Conservation (phyloP, 345 rosid species). For the Rhodamnia rubescens region DNA sequence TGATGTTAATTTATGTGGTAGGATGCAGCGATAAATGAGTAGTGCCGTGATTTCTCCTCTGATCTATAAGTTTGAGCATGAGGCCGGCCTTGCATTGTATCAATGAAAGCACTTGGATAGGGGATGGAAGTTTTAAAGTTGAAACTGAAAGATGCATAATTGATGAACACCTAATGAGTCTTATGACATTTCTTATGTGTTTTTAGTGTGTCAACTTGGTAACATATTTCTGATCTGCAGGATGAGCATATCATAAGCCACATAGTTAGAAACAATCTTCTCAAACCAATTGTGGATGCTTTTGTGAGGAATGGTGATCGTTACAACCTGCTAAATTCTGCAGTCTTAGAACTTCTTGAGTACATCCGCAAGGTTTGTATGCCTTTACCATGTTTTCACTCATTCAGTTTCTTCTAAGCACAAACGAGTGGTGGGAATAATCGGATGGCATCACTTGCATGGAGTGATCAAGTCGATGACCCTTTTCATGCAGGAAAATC, state of each 20-base stretch:
- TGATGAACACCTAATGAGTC: background rate
- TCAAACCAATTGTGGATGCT: constrained; percentile 77
- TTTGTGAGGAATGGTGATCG: constrained; percentile 85
- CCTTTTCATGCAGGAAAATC: constrained; percentile 52
- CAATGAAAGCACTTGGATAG: background rate
- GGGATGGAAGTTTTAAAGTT: background rate
- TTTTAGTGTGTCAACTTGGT: background rate
- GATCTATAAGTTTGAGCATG: background rate
- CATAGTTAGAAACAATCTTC: constrained; percentile 73
- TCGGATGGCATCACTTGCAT: background rate
- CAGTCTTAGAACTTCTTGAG: constrained; percentile 87
- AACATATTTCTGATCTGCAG: constrained; percentile 21
- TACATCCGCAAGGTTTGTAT: constrained; percentile 71
- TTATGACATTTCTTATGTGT: background rate
- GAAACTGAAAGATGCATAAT: background rate
- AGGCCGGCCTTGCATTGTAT: background rate
- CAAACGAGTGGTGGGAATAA: background rate
- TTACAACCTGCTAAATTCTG: constrained; percentile 86
- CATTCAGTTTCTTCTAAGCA: background rate
- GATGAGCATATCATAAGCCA: constrained; percentile 80
- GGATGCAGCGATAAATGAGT: background rate
- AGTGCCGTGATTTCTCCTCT: background rate
- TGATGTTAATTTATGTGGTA: background rate
- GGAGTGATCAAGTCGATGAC: background rate
- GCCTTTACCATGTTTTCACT: background rate